Evolutionary conservation across 352 stramenopile genomes (phyloP), one percentile per base, ranked within the genome.

Genomic region (Pythium aphanidermatum): DNA sequence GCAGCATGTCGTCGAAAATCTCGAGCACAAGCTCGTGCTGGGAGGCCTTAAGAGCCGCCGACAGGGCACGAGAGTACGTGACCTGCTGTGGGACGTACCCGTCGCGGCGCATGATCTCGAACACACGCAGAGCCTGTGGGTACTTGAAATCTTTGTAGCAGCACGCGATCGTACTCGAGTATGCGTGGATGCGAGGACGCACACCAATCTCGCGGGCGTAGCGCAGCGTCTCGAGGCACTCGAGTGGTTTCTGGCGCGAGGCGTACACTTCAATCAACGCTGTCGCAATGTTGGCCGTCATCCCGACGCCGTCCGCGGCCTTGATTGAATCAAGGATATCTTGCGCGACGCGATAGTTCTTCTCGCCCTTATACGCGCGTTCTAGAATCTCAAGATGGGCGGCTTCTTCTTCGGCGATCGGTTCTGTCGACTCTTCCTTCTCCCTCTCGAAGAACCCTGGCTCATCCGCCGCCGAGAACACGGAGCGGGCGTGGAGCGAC

Each of bases 1-100:
- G 66, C 30, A 93, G 62, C 74, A 93, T 86, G 43, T 93, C 81
- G 55, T 90, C 78, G 50, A 93, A 93, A 47, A 93, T 89, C 60
- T 93, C 74, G 28, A 93, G 75, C 60, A 93, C 81, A 16, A 93
- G 64, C 51, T 89, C 81, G 45, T 93, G 81, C 45, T 88, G 70
- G 12, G 55, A 52, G 8, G 73, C 65, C 58, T 93, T 93, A 12
- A 87, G 63, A n/a, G 78, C 81, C 3, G 78, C 76, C 31, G 81
- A 88, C 37, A 93, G 48, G n/a, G 78, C 75, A 44, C 80, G 81
- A 37, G 81, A 91, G 55, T 93, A 93, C 37, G 81, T 93, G 24
- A 93, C 76, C 13, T 53, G 64, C 54, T 85, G 74, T 5, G 81
- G 78, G 31, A 88, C 60, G 59, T 86, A 93, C 16, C 81, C 78